phyloP scores from a whole-genome alignment of 768 basidiomycete species.

The Flagelloscypha sp. region DNA sequence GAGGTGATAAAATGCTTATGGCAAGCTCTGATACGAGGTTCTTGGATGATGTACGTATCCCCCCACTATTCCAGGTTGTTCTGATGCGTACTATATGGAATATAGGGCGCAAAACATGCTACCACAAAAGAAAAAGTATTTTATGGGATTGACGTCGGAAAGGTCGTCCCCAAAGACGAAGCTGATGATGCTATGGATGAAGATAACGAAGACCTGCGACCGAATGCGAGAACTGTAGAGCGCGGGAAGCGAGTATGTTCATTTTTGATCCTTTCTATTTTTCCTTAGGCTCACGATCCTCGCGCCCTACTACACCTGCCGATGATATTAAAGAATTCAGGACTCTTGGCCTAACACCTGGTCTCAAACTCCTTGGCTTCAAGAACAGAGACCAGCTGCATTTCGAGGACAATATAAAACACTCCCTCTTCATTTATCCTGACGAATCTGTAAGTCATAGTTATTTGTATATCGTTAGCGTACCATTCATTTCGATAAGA shows the following conservation, averaged over 20 bases:
- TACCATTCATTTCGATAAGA: constrained; percentile 26
- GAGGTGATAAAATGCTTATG: constrained; percentile 70
- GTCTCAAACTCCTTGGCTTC: constrained; percentile 93
- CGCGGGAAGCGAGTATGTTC: constrained; percentile 43
- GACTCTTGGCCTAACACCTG: constrained; percentile 70
- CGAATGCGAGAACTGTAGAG: constrained; percentile 36
- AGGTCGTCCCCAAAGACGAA: constrained; percentile 22
- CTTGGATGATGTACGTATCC: constrained; percentile 57
- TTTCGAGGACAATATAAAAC: constrained; percentile 89
- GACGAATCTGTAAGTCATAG: constrained; percentile 64
- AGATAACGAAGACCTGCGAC: constrained; percentile 21
- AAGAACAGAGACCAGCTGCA: constrained; percentile 59
- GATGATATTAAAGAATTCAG: constrained; percentile 79
- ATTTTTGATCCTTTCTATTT: not conserved
- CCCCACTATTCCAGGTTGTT: not conserved
- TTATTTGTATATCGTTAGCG: not conserved
- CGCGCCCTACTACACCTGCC: constrained; percentile 78
- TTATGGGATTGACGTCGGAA: constrained; percentile 35
- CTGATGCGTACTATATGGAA: not conserved
- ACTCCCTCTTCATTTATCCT: constrained; percentile 86
- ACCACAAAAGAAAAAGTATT: constrained; percentile 36
- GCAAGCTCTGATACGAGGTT: constrained; percentile 63
- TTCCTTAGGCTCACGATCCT: constrained; percentile 4
- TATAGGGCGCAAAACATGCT: constrained; percentile 37
- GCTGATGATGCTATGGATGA: constrained; percentile 33